Evolutionary conservation across 345 rosid species (phyloP).

Genomic region (Eucalyptus dawsonii): DNA sequence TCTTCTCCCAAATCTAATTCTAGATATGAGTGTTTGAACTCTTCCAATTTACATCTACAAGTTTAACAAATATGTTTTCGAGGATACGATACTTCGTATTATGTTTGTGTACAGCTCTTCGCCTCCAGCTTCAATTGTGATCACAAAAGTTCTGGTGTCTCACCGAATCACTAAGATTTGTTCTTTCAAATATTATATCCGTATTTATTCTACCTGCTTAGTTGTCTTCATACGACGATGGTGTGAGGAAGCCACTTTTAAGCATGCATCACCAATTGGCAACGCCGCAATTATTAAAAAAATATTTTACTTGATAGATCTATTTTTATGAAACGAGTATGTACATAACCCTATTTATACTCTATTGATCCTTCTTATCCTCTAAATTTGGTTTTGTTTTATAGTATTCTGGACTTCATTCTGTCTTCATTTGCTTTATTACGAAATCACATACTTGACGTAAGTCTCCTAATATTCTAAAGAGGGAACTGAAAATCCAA

Average conservation of each 20-base stretch:
- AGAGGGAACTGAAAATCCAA: not conserved
- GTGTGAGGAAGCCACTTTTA: not conserved
- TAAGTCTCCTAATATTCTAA: not conserved
- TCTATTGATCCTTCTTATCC: no score
- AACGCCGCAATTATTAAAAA: accelerated
- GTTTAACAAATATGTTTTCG: no score
- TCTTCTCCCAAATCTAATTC: not conserved
- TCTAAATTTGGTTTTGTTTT: no score
- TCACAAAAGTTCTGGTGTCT: not conserved
- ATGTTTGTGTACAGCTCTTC: no score
- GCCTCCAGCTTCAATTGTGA: accelerated
- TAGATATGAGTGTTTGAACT: not conserved
- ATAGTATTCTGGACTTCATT: not conserved
- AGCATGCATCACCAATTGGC: not conserved
- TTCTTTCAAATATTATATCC: not conserved
- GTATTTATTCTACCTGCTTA: not conserved
- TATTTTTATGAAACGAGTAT: no score
- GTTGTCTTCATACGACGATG: not conserved
- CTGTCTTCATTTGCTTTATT: not conserved
- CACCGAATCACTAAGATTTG: accelerated
- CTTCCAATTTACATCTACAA: no score
- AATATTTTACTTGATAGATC: no score
- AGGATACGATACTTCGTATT: no score
- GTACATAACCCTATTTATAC: not conserved
- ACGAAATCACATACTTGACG: not conserved